phyloP scores from a whole-genome alignment of 257 asterid species.

The Ajuga chamaepitys region DNA sequence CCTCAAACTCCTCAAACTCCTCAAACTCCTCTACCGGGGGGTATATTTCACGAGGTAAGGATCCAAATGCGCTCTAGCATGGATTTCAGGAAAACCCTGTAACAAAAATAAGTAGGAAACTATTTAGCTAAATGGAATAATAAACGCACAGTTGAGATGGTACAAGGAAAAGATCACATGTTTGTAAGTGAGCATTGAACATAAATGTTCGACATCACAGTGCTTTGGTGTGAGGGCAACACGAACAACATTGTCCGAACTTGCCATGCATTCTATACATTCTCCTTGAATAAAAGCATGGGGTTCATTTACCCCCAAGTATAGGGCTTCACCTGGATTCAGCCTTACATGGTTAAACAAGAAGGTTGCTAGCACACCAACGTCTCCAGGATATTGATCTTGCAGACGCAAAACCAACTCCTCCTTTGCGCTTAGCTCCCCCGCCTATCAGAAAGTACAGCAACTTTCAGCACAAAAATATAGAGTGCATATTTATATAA shows the following conservation, averaged over 20 bases:
- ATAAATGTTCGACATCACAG: slow-evolving; percentile 74
- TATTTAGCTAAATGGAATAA: too few species aligned
- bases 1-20: slow-evolving; percentile 94
- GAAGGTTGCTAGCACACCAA: slow-evolving; percentile 77
- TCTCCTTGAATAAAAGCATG: slow-evolving; percentile 88
- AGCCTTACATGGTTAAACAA: slow-evolving; percentile 73
- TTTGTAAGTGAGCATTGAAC: slow-evolving; percentile 96
- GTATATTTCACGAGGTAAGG: slow-evolving; percentile 54
- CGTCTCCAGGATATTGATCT: slow-evolving; percentile 79
- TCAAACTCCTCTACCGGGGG: too few species aligned
- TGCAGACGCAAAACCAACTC: slow-evolving; percentile 65
- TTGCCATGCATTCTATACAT: slow-evolving; percentile 97
- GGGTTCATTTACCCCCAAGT: slow-evolving; percentile 87
- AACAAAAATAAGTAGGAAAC: not conserved
- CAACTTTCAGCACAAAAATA: not conserved
- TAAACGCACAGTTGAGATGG: too few species aligned
- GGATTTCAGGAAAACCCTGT: slow-evolving; percentile 69
- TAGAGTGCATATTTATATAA: not conserved
- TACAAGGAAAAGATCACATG: slow-evolving; percentile 66
- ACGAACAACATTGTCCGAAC: slow-evolving; percentile 93
- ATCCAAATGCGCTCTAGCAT: slow-evolving; percentile 43
- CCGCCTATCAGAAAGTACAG: slow-evolving; percentile 32
- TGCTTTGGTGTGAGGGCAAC: slow-evolving; percentile 93
- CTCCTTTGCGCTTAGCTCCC: slow-evolving; percentile 63
- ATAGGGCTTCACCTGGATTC: slow-evolving; percentile 85